Percentiles rank a stretch among this genome's conserved stretches.
Evolutionary conservation across 179 eudicot species (phyloP).

Genomic region (Gypsophila paniculata): DNA sequence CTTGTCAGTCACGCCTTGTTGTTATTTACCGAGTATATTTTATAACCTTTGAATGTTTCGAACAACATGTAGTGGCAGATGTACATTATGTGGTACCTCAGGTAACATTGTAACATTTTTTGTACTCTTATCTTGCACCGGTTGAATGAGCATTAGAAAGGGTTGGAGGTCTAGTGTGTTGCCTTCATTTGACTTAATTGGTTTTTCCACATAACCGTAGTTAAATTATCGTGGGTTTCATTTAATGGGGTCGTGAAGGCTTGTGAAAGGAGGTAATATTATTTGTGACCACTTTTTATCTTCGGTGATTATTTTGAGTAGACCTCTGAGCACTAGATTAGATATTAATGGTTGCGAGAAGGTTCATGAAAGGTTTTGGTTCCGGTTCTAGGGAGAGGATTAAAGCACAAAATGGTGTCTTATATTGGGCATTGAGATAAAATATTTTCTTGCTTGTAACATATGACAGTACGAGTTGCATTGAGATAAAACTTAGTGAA

Average conservation of each 20-base stretch:
- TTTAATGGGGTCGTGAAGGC: background rate
- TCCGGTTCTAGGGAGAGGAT: background rate
- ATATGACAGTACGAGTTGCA: background rate
- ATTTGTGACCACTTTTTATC: background rate
- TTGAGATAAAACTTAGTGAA: background rate
- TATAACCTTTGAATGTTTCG: conserved; percentile 1
- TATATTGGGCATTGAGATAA: background rate
- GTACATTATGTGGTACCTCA: background rate
- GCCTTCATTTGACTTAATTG: background rate
- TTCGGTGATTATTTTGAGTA: background rate
- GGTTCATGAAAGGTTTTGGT: background rate
- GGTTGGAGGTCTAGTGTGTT: background rate
- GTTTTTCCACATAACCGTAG: background rate
- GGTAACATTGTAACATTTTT: no score
- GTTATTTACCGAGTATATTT: background rate
- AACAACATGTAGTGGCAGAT: background rate
- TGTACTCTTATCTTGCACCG: no score
- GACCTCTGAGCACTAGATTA: background rate
- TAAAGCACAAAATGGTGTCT: background rate
- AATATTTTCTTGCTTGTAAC: background rate
- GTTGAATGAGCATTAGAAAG: background rate
- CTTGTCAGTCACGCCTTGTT: background rate
- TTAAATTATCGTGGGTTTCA: background rate
- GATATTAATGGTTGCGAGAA: background rate
- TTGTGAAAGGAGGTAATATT: conserved; percentile 3